Evolutionary conservation across 1,139 yeast species (phyloP).

Genomic region (Kodamaea fungicola): DNA sequence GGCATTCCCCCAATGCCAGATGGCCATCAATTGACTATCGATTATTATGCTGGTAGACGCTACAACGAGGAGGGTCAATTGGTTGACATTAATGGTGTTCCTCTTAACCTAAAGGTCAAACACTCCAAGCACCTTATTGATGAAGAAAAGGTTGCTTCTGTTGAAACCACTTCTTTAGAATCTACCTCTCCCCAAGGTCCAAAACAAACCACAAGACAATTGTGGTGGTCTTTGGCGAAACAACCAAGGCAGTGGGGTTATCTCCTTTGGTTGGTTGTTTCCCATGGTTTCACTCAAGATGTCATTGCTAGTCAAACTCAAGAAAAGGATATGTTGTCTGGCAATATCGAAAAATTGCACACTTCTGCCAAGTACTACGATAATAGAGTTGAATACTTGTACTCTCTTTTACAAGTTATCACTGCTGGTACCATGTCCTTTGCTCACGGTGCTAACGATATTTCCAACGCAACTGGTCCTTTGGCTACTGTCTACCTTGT

Average conservation of each 20-base stretch:
- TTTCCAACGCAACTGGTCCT: constrained; percentile 78
- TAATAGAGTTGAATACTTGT: constrained; percentile 67
- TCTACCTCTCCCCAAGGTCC: constrained; percentile 3
- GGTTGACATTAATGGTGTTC: constrained; percentile 14
- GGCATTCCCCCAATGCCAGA: constrained; percentile 66
- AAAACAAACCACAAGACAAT: constrained; percentile 32
- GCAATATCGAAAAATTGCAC: constrained; percentile 51
- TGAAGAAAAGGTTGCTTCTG: constrained; percentile 5
- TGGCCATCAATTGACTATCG: constrained; percentile 53
- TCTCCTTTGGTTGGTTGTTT: constrained; percentile 44
- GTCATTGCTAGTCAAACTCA: constrained; percentile 50
- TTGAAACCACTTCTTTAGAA: constrained; percentile 11
- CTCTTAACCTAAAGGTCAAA: constrained; percentile 7
- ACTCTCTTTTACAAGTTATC: constrained; percentile 66
- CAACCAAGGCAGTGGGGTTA: constrained; percentile 54
- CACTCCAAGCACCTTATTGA: constrained; percentile 4
- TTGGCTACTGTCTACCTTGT: constrained; percentile 61
- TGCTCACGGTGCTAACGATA: constrained; percentile 82
- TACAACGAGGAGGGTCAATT: constrained; percentile 21
- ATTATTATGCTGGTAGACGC: constrained; percentile 65
- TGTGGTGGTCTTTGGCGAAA: constrained; percentile 42
- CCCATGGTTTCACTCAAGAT: constrained; percentile 66
- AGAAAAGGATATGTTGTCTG: constrained; percentile 30
- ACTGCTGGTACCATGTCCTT: constrained; percentile 81
- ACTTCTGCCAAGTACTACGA: constrained; percentile 62